Percentiles rank a stretch among this genome's conserved stretches.
Evolutionary conservation across 106 monocot genomes (phyloP).

Genomic region (Alisma plantagoaquatica): DNA sequence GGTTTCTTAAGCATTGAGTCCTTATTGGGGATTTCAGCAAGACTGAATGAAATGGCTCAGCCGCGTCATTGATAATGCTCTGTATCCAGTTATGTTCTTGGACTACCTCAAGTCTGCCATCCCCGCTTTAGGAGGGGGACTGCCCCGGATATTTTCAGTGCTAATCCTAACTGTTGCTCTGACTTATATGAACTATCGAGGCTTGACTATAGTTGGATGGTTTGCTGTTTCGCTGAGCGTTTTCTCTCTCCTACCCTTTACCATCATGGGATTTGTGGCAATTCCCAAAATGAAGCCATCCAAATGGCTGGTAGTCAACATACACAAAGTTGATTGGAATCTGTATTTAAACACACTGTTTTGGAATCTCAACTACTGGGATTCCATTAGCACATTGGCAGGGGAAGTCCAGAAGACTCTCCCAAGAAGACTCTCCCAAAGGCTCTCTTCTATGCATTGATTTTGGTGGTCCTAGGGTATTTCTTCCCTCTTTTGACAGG

Average conservation of each 20-base stretch:
- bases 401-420: constrained; percentile 48
- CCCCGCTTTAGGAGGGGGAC: constrained; percentile 29
- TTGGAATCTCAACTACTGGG: no score
- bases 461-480: constrained; percentile 31
- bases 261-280: constrained; percentile 32
- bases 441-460: constrained; percentile 41
- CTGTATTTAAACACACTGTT: constrained; percentile 52
- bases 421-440: constrained; percentile 45
- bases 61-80: constrained; percentile 56
- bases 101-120: constrained; percentile 46
- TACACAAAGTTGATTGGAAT: constrained; percentile 24
- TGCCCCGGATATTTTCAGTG: constrained; percentile 20
- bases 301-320: constrained; percentile 25
- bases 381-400: constrained; percentile 44
- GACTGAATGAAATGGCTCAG: constrained; percentile 68
- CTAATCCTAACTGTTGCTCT: constrained; percentile 25
- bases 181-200: constrained; percentile 51
- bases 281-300: constrained; percentile 28
- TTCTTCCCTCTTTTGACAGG: constrained; percentile 38
- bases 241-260: constrained; percentile 40
- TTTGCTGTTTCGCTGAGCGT: constrained; percentile 37
- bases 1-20: no score
- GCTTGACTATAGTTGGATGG: constrained; percentile 50
- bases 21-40: constrained; percentile 48
- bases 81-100: constrained; percentile 48